A percentile compares a stretch with the other conserved stretches of the same genome.
These are phyloP conservation scores for Kokia cookei DNA, from an alignment of 441 rosid species.

Conservation along the genomic window DNA sequence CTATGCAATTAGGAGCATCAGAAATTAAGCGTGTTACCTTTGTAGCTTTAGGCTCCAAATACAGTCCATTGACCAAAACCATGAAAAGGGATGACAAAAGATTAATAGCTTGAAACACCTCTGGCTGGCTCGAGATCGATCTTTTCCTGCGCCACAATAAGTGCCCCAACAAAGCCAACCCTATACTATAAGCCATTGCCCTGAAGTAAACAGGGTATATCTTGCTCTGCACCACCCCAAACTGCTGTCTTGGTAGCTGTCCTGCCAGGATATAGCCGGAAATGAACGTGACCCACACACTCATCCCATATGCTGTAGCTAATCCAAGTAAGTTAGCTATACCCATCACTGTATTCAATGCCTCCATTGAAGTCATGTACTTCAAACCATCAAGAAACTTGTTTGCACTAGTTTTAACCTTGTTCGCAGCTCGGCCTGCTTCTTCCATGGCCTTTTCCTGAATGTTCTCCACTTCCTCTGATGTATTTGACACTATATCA, in stretches of 20 bases:
- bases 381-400: not conserved
- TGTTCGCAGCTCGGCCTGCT: conserved; percentile 2
- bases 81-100: conserved; percentile 38
- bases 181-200: conserved; percentile 33
- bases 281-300: conserved; percentile 70
- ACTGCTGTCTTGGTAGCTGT: conserved; percentile 58
- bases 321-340: conserved; percentile 42
- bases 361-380: not conserved
- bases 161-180: conserved; percentile 52
- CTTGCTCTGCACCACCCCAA: conserved; percentile 80
- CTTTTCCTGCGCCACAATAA: conserved; percentile 24
- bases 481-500: conserved; percentile 3
- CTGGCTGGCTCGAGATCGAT: conserved; percentile 26
- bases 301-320: conserved; percentile 54
- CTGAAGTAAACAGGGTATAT: conserved; percentile 68
- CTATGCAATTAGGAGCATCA: not conserved
- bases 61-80: conserved; percentile 47
- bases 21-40: conserved; percentile 34
- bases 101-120: conserved; percentile 47
- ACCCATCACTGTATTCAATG: conserved; percentile 10
- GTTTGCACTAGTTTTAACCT: not conserved
- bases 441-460: not conserved
- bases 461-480: conserved; percentile 1
- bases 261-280: conserved; percentile 55
- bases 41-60: conserved; percentile 67